Conservation (phyloP, 164 flowering plant genomes). For the Annona cherimola region DNA sequence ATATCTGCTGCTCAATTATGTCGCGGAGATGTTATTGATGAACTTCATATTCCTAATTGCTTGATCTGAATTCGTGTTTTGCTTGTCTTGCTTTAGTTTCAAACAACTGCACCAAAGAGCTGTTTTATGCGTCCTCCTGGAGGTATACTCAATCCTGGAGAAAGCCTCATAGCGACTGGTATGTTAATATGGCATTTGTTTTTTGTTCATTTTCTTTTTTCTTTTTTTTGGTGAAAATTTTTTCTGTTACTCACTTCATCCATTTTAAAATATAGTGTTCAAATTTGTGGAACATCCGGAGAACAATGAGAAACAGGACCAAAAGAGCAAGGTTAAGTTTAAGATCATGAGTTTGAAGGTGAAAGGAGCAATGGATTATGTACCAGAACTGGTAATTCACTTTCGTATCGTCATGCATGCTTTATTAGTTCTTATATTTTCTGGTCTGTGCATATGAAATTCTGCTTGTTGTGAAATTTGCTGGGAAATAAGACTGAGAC, state of each 20-base stretch:
- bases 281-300: conserved; percentile 94
- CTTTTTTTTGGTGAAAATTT: neutral
- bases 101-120: conserved; percentile 97
- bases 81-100: conserved; percentile 45
- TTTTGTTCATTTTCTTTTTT: neutral
- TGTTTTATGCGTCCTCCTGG: conserved; percentile 98
- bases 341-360: conserved; percentile 89
- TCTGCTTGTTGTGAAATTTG: neutral
- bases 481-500: too few species aligned
- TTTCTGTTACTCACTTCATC: neutral
- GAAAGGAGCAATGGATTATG: conserved; percentile 63
- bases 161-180: conserved; percentile 83
- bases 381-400: conserved; percentile 85
- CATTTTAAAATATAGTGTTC: conserved; percentile 43
- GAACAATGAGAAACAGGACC: conserved; percentile 71
- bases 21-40: too few species aligned
- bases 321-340: conserved; percentile 79
- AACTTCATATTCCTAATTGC: neutral
- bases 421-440: neutral
- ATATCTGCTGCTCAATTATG: too few species aligned
- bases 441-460: neutral
- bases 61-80: neutral
- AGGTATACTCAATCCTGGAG: conserved; percentile 85
- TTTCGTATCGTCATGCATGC: neutral
- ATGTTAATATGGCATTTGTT: conserved; percentile 10